A percentile compares a stretch with the other conserved stretches of the same genome.
Conservation (phyloP, 2,329 filamentous ascomycete genomes). For the Seiridium unicorne region DNA sequence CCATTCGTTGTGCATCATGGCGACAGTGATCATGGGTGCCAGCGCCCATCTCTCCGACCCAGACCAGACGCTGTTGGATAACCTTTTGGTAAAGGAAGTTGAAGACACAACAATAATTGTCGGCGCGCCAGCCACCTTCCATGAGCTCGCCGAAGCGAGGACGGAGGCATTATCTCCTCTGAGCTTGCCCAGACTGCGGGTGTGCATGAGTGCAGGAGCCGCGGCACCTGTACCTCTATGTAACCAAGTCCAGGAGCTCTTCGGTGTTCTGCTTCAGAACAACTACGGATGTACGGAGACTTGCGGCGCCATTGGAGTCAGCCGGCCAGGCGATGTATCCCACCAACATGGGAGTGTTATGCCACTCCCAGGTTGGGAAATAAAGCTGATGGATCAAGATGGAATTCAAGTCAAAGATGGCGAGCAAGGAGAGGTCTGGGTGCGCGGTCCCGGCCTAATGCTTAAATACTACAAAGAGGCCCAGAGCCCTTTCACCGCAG, state of each 20-base stretch:
- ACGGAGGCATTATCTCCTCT: not conserved
- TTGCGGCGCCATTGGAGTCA: constrained; percentile 2
- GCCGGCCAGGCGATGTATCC: not conserved
- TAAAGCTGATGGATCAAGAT: constrained; percentile 5
- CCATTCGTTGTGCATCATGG: constrained; percentile 1
- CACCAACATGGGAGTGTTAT: not conserved
- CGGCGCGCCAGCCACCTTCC: constrained; percentile 1
- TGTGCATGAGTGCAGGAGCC: constrained; percentile 2
- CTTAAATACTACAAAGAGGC: not conserved
- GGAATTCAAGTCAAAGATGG: not conserved
- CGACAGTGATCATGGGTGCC: not conserved
- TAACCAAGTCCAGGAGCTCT: not conserved
- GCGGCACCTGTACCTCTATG: not conserved
- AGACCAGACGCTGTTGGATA: not conserved
- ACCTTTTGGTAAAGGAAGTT: not conserved
- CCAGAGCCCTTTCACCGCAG: not conserved
- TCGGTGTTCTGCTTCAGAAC: not conserved
- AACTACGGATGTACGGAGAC: constrained; percentile 4
- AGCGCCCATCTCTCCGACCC: constrained; percentile 4
- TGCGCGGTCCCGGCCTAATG: constrained; percentile 1
- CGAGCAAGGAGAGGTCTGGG: constrained; percentile 2
- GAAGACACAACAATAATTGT: not conserved
- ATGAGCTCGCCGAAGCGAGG: not conserved
- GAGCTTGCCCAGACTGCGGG: not conserved
- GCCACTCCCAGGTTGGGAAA: constrained; percentile 1